A percentile compares a stretch with the other conserved stretches of the same genome.
phyloP scores from a whole-genome alignment of 805 yeast species.

The Huiozyma sinensis region DNA sequence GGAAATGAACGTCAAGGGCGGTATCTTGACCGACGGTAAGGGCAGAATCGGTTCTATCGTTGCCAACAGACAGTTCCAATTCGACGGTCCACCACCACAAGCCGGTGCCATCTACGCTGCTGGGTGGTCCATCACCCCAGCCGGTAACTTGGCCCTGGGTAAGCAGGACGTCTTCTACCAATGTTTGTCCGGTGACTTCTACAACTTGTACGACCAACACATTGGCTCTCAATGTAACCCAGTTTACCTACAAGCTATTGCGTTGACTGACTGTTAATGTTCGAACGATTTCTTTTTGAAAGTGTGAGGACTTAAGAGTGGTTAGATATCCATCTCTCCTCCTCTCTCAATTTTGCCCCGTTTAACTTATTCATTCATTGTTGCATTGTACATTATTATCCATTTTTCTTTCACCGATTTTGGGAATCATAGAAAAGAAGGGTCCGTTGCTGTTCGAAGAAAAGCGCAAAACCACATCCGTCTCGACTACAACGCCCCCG shows the following conservation, averaged over 20 bases:
- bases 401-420: not conserved
- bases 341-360: not conserved
- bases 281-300: not conserved
- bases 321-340: not conserved
- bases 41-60: conserved; percentile 66
- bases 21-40: conserved; percentile 41
- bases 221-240: conserved; percentile 53
- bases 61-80: conserved; percentile 67
- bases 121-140: conserved; percentile 48
- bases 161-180: conserved; percentile 52
- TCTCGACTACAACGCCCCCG: too few species aligned
- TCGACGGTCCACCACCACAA: conserved; percentile 73
- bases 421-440: too few species aligned
- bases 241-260: conserved; percentile 49
- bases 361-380: not conserved
- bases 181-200: conserved; percentile 65
- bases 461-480: too few species aligned
- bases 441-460: too few species aligned
- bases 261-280: conserved; percentile 42
- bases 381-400: conserved; percentile 3
- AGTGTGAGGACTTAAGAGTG: not conserved
- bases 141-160: conserved; percentile 54
- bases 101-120: conserved; percentile 56
- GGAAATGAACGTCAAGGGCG: conserved; percentile 38
- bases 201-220: conserved; percentile 62